These are phyloP conservation scores for Auricularia sp. DNA, from an alignment of 768 basidiomycete genomes.

Conservation along the genomic window DNA sequence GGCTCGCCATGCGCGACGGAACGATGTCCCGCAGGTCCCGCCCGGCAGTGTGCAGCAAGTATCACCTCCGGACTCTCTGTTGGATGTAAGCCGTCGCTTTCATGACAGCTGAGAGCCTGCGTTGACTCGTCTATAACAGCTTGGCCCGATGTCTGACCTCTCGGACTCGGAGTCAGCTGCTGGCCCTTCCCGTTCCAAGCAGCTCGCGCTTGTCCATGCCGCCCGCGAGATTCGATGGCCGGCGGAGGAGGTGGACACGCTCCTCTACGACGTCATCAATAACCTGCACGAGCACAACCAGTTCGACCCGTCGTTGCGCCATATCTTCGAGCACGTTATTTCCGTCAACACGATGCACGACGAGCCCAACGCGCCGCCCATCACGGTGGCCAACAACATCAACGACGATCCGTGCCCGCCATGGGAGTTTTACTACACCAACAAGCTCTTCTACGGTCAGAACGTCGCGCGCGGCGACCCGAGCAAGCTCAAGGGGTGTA, in stretches of 20 bases:
- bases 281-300: constrained; percentile 28
- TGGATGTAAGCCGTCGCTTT: too few relatives aligned
- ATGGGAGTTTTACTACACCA: constrained; percentile 85
- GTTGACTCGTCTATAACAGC: too few relatives aligned
- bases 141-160: too few relatives aligned
- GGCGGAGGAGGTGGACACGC: constrained; percentile 29
- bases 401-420: constrained; percentile 62
- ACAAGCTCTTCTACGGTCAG: constrained; percentile 64
- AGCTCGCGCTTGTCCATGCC: background rate
- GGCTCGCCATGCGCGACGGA: too few relatives aligned
- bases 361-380: constrained; percentile 59
- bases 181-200: too few relatives aligned
- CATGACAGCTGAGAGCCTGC: too few relatives aligned
- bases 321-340: constrained; percentile 57
- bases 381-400: constrained; percentile 56
- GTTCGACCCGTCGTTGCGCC: constrained; percentile 22
- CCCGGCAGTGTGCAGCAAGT: too few relatives aligned
- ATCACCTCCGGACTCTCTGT: too few relatives aligned
- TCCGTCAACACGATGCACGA: constrained; percentile 51
- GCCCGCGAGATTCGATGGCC: constrained; percentile 6
- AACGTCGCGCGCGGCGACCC: constrained; percentile 59
- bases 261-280: constrained; percentile 59
- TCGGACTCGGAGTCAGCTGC: too few relatives aligned
- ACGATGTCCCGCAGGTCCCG: too few relatives aligned
- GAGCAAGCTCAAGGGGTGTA: constrained; percentile 51